Evolutionary conservation across 805 yeast genomes (phyloP).

Genomic region (Candida nonsorbophila): DNA sequence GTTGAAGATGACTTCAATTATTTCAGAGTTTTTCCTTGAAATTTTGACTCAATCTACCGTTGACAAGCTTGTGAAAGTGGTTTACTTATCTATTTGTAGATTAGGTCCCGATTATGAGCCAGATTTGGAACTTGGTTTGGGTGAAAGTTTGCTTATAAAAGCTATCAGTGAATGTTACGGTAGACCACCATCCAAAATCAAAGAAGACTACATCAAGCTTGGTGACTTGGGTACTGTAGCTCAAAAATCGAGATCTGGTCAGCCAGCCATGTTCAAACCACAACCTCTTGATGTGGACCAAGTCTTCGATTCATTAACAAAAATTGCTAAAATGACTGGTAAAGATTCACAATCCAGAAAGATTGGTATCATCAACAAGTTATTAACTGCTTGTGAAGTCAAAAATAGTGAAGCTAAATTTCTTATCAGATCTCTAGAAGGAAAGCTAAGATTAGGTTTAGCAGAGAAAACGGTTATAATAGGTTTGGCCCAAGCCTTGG

Average conservation of each 20-base stretch:
- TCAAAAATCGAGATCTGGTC: slow-evolving; percentile 72
- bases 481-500: slow-evolving; percentile 79
- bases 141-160: slow-evolving; percentile 82
- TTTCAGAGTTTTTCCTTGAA: slow-evolving; percentile 66
- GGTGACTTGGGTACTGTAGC: slow-evolving; percentile 95
- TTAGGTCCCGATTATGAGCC: slow-evolving; percentile 92
- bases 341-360: slow-evolving; percentile 76
- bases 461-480: slow-evolving; percentile 90
- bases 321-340: slow-evolving; percentile 76
- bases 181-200: slow-evolving; percentile 63
- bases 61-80: slow-evolving; percentile 58
- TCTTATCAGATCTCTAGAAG: slow-evolving; percentile 84
- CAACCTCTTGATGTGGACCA: slow-evolving; percentile 65
- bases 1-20: slow-evolving; percentile 69
- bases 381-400: slow-evolving; percentile 82
- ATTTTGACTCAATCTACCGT: slow-evolving; percentile 45
- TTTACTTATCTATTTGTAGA: slow-evolving; percentile 81
- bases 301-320: slow-evolving; percentile 70
- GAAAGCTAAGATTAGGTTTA: slow-evolving; percentile 85
- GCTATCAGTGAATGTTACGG: slow-evolving; percentile 92
- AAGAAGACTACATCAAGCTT: slow-evolving; percentile 63
- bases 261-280: slow-evolving; percentile 92
- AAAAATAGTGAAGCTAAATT: slow-evolving; percentile 74
- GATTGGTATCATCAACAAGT: slow-evolving; percentile 69
- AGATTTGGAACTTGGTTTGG: slow-evolving; percentile 88